Base-by-base conservation (phyloP, 495 filamentous ascomycete genomes). In the Symbiotaphrina buchneri region DNA sequence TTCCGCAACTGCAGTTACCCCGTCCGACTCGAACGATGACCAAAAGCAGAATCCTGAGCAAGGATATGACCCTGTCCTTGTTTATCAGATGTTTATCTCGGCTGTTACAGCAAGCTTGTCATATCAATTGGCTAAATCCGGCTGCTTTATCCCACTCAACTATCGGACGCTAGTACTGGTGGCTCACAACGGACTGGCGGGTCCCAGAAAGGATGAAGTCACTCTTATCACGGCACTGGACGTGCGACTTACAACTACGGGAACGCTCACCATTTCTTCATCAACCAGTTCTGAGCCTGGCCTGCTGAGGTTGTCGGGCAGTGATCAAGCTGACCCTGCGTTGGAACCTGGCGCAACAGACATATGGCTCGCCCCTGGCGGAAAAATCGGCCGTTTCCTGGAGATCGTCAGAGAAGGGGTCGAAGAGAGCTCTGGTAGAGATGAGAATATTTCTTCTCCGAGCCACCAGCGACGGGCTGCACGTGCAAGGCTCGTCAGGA, bases 101-200 rank as follows among this genome's bases (percentile, higher is more conserved):
- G 30, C 42, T 20, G 34, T 48, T 26, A 28, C 43, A 28, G 38
- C 40, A 17, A 27, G 35, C 8, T 27, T 50, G n/a, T 44, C 43
- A 8, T 48, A 39, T 23, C 24, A 33, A 23, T 26, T 50, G 17
- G 41, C 41, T 7, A 37, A 27, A 33, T 33, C 39, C 25, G 34
- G 39, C 21, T 27, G 25, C 10, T 35, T 36, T 11, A 25, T 45
- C 27, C 41, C 47, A n/a, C 35, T 50, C 22, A 47, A 50, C 27
- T 41, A 34, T 21, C 38, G 41, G 30, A 48, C 43, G 10, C 43
- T 50, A 18, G n/a, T 48, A 28, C 32, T 32, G n/a, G n/a, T n/a
- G n/a, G n/a, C n/a, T n/a, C n/a, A n/a, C n/a, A n/a, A n/a, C n/a
- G n/a, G n/a, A n/a, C n/a, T n/a, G n/a, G n/a, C n/a, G n/a, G n/a